Evolutionary conservation across 225 moss, liverwort and hornwort genomes (phyloP), one percentile per base, ranked within the genome.

Genomic region (Anthoceros angustus): DNA sequence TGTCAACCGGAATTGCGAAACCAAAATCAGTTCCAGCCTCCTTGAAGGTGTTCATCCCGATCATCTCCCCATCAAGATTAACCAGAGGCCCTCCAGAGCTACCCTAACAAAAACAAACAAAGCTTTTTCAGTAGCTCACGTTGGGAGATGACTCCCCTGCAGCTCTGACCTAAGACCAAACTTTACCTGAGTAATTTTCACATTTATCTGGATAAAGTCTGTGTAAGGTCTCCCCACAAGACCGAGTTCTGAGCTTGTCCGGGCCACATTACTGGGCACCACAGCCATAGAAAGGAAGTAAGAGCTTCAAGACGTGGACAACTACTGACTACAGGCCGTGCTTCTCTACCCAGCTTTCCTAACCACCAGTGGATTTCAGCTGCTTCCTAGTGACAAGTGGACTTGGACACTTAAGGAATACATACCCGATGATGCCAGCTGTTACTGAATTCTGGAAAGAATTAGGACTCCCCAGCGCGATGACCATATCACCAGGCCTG

Each of bases 41-140:
- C 79, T 86, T 95, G 86, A 95, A 88, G 10, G 88, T 90, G 41
- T 90, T 95, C 63, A 95, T 95, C 26, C 90, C 94, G 50, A 95
- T 95, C 39, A 95, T 90, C 75, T 90, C 85, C 12, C 94, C 94
- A 62, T 95, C 90, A 16, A 95, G 85, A 73, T 95, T 95, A 15
- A 95, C 68, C 64, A 95, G 72, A 25, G 90, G 94, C 24, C 90
- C 94, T 42, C 90, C 90, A 7, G 94, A 95, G 71, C 88, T 88
- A 60, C 94, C 94, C 90, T 95, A 71, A 41, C 50, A 74, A 40
- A 42, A 71, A 24, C 68, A 10, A 38, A 63, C 41, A 66, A 41
- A 66, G 18, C 0, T 21, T 9, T 24, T 23, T 42, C 66, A 66
- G 23, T 40, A 16, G 23, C 0, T 41, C 5, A 41, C 4, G 32